Conservation (phyloP, 2,329 filamentous ascomycete species). For the Orbilia brochopaga region DNA sequence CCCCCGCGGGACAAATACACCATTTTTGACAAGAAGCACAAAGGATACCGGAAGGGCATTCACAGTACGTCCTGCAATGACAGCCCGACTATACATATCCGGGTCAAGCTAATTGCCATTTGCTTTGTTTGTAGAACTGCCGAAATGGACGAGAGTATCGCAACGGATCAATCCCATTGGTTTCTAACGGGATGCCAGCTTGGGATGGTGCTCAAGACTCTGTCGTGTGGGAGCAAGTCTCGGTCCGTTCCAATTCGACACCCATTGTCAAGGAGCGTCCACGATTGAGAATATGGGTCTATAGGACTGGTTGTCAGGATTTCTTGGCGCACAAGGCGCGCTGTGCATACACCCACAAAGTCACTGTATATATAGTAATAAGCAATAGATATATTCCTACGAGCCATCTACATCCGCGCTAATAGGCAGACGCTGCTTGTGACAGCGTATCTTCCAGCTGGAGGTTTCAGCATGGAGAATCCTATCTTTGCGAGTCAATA, state of each 20-base stretch:
- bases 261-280: too few relatives aligned
- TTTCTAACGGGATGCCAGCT: slow-evolving; percentile 67
- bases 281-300: too few relatives aligned
- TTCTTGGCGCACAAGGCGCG: background rate
- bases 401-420: too few relatives aligned
- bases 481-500: background rate
- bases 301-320: background rate
- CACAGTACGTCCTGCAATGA: slow-evolving; percentile 74
- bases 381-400: background rate
- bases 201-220: background rate
- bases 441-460: too few relatives aligned
- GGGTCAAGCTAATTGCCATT: slow-evolving; percentile 9
- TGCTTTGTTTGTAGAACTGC: slow-evolving; percentile 66
- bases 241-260: too few relatives aligned
- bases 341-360: background rate
- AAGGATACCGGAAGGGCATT: slow-evolving; percentile 93
- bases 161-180: slow-evolving; percentile 93
- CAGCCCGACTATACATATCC: slow-evolving; percentile 43
- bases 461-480: too few relatives aligned
- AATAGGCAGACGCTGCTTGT: too few relatives aligned
- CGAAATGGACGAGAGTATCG: slow-evolving; percentile 94
- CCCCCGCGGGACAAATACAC: slow-evolving; percentile 96
- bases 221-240: too few relatives aligned
- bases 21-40: slow-evolving; percentile 94
- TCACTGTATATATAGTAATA: background rate